These are phyloP conservation scores for Nicotiana knightiana DNA, from an alignment of 257 asterid genomes.

Conservation along the genomic window DNA sequence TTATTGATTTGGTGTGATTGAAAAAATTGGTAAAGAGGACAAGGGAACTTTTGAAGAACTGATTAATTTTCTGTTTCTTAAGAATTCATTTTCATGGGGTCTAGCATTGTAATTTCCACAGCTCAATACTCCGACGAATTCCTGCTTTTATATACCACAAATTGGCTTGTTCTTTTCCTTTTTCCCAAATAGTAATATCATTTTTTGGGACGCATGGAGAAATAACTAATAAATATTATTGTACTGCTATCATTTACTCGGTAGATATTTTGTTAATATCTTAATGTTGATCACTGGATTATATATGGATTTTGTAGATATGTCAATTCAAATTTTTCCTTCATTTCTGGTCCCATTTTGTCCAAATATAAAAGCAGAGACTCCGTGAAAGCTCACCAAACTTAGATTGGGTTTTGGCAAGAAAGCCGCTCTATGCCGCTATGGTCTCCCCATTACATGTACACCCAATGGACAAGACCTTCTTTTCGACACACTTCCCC, in stretches of 20 bases:
- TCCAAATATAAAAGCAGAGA: not conserved
- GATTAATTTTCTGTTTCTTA: not conserved
- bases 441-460: not conserved
- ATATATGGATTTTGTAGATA: not conserved
- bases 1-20: not conserved
- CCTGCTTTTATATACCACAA: no score
- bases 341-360: not conserved
- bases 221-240: not conserved
- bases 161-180: no score
- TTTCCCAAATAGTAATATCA: not conserved
- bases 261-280: not conserved
- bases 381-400: not conserved
- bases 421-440: not conserved
- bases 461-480: not conserved
- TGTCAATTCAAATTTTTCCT: not conserved
- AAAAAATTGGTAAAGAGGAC: not conserved
- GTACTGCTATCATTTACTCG: not conserved
- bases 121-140: no score
- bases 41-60: not conserved
- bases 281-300: not conserved
- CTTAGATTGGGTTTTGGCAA: not conserved
- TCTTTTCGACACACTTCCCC: not conserved
- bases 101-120: no score
- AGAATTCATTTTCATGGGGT: no score
- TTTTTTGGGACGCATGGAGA: not conserved